Evolutionary conservation across 139 green algal genomes (phyloP).

Genomic region (Yamagishiella unicocca): DNA sequence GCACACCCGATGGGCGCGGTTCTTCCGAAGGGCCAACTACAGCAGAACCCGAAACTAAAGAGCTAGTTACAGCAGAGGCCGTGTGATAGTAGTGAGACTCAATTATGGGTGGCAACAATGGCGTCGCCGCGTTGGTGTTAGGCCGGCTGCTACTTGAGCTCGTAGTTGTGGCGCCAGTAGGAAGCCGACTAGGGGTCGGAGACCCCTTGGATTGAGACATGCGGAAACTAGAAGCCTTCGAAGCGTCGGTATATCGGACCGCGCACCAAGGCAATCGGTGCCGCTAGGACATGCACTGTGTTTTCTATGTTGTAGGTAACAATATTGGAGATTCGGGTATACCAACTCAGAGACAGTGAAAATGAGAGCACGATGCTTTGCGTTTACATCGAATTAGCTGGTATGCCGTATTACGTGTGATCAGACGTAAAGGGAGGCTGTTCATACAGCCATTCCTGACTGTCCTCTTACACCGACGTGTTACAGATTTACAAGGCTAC

Average conservation of each 20-base stretch:
- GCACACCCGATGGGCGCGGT: neutral
- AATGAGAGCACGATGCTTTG: too few species aligned
- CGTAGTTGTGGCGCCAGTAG: neutral
- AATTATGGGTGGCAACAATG: slow-evolving; percentile 8
- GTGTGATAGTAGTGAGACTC: slow-evolving; percentile 14
- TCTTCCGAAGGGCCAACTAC: neutral
- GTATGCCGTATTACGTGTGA: neutral
- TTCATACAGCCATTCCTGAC: too few species aligned
- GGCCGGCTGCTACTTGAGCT: neutral
- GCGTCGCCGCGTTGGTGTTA: slow-evolving; percentile 17
- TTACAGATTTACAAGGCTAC: too few species aligned
- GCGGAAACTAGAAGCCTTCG: neutral
- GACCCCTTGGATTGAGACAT: slow-evolving; percentile 23
- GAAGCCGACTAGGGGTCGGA: slow-evolving; percentile 7
- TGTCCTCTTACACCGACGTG: too few species aligned
- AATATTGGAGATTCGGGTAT: too few species aligned
- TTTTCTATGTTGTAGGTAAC: too few species aligned
- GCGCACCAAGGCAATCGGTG: neutral
- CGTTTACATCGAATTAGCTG: too few species aligned
- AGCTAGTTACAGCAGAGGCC: neutral
- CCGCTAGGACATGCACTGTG: neutral
- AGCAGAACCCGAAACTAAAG: neutral
- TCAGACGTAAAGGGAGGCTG: neutral
- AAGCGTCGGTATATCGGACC: slow-evolving; percentile 3
- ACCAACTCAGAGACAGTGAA: too few species aligned